Evolutionary conservation across 2,329 filamentous ascomycete genomes (phyloP).

Genomic region (Xylariaceae sp.): DNA sequence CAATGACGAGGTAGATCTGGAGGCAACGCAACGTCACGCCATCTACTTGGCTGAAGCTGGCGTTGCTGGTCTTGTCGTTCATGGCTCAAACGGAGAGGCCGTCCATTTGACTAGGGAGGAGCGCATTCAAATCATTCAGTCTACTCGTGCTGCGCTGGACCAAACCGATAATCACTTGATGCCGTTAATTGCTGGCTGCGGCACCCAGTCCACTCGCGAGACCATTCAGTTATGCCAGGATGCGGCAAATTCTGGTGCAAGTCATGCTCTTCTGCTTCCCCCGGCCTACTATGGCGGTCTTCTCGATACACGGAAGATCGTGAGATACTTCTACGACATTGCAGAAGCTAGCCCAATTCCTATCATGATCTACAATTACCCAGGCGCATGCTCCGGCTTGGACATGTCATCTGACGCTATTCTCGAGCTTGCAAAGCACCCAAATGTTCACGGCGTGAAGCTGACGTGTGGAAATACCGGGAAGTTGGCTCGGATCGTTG

Average conservation of each 20-base stretch:
- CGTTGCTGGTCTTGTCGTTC: conserved; percentile 62
- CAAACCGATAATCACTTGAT: conserved; percentile 49
- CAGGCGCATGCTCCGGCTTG: conserved; percentile 61
- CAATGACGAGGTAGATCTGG: conserved; percentile 51
- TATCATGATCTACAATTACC: conserved; percentile 70
- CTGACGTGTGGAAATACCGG: conserved; percentile 53
- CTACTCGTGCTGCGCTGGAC: conserved; percentile 58
- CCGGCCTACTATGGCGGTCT: conserved; percentile 64
- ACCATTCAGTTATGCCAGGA: conserved; percentile 62
- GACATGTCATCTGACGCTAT: conserved; percentile 66
- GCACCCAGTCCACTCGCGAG: conserved; percentile 63
- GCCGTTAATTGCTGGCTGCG: conserved; percentile 66
- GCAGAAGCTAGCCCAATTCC: conserved; percentile 56
- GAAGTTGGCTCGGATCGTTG: conserved; percentile 39
- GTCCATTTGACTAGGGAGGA: conserved; percentile 66
- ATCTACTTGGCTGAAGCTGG: conserved; percentile 58
- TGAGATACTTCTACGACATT: conserved; percentile 59
- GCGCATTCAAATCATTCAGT: conserved; percentile 56
- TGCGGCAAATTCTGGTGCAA: conserved; percentile 59
- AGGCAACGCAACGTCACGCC: conserved; percentile 46
- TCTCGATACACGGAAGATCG: conserved; percentile 52
- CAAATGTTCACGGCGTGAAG: conserved; percentile 51
- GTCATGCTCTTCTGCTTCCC: conserved; percentile 64
- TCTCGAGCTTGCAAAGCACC: conserved; percentile 37
- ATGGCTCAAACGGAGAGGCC: conserved; percentile 71